Percentiles rank a stretch among this genome's conserved stretches.
Evolutionary conservation across 352 stramenopile genomes (phyloP).

Genomic region (Globisporangium viniferum): DNA sequence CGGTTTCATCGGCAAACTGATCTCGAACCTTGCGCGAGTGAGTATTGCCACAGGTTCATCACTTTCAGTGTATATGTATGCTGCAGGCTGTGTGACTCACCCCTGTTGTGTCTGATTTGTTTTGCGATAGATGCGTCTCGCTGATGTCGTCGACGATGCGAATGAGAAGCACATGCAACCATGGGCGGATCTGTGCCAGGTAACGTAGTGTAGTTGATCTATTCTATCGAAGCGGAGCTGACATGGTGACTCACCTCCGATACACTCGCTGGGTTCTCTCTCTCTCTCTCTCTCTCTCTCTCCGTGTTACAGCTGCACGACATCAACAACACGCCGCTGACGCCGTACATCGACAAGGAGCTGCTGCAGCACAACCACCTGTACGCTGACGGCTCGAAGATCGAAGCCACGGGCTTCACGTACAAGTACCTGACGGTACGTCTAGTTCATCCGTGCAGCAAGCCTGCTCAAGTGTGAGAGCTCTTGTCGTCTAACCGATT

Average conservation of each 20-base stretch:
- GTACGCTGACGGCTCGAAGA: conserved; percentile 71
- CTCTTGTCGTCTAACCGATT: neutral
- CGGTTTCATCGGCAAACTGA: conserved; percentile 82
- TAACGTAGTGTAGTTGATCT: conserved; percentile 13
- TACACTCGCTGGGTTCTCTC: neutral
- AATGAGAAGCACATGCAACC: conserved; percentile 90
- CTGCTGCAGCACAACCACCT: conserved; percentile 83
- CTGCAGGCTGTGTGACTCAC: neutral
- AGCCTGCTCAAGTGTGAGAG: neutral
- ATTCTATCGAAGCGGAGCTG: neutral
- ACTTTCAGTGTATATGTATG: neutral
- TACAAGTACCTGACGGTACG: conserved; percentile 73
- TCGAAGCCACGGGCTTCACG: conserved; percentile 71
- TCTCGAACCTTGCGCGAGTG: conserved; percentile 77
- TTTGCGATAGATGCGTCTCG: conserved; percentile 45
- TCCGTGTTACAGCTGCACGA: conserved; percentile 40
- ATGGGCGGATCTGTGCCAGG: conserved; percentile 80
- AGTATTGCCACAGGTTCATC: neutral
- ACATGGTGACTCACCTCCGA: conserved; percentile 6
- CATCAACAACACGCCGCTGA: conserved; percentile 83
- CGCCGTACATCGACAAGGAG: conserved; percentile 88
- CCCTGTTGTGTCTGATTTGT: neutral
- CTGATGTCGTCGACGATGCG: conserved; percentile 84
- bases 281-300: neutral
- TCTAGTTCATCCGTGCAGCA: neutral